Base-by-base conservation (phyloP, 2,329 filamentous ascomycete genomes). In the Pyrenochaeta sp. region DNA sequence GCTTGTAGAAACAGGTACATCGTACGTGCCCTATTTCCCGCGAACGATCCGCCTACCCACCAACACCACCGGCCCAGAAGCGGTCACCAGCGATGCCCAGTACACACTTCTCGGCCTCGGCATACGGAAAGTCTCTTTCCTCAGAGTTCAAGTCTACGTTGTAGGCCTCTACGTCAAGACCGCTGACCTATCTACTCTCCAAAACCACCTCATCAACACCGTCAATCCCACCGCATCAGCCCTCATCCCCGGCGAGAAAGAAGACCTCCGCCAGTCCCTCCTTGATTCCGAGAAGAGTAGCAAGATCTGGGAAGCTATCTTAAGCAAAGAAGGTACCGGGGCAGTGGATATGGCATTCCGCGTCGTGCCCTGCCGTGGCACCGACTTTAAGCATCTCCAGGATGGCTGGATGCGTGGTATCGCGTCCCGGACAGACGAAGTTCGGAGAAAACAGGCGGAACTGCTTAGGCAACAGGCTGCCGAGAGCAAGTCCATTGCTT, bases 371-470 rank as follows among this genome's bases (percentile, higher is more conserved):
- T 93, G 92, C n/a, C 85, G 92, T 37, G 93, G 96, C 77, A 99
- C 95, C 19, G 93, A 98, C 78, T 98, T 97, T 78, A 88, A 90
- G 65, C 95, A 99, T 77, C 79, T 99, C 61, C 87, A 94, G 40
- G 95, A 99, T 73, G 95, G 91, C 1, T 96, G 93, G 81, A 91
- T 97, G 58, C 87, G 93, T 5, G 91, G 91, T 24, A 90, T 99
- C 63, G 91, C 91, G 52, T 89, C 86, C 8, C 87, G 90, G 34
- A 89, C 90, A 2, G 84, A 88, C 62, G 82, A 83, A 24, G 82
- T 82, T 1, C 55, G 68, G 0, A 51, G 73, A 5, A 73, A 71
- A 39, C 75, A 77, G 39, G 64, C 68, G 0, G 71, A 75, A 15
- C 52, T 77, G 13, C 58, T 76, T 5, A 59, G 71, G 15, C 82